Evolutionary conservation across 192 early-diverging fungal genomes (phyloP).

Genomic region (Backusella westeae): DNA sequence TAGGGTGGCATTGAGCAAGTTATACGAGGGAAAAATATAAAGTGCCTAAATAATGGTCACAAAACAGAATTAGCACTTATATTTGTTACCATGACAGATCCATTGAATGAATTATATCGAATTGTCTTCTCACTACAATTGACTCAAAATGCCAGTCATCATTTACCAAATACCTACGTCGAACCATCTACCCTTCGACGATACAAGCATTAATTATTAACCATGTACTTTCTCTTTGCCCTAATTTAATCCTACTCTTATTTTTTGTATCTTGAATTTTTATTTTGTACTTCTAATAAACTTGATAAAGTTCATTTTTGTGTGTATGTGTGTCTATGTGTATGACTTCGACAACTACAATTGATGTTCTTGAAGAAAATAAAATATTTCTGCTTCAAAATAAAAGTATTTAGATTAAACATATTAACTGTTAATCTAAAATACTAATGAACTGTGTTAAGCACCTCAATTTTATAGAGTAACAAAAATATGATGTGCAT

Average conservation of each 20-base stretch:
- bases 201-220: background rate
- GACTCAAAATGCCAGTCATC: background rate
- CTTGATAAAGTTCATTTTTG: background rate
- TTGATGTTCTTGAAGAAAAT: too few relatives aligned
- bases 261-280: background rate
- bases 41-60: slow-evolving; percentile 43
- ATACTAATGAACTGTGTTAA: too few relatives aligned
- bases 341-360: background rate
- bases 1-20: slow-evolving; percentile 54
- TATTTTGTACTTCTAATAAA: background rate
- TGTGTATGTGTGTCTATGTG: background rate
- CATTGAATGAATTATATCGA: slow-evolving; percentile 22
- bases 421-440: too few relatives aligned
- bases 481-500: background rate
- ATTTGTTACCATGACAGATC: slow-evolving; percentile 28
- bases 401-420: background rate
- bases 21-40: slow-evolving; percentile 56
- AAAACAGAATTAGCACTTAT: slow-evolving; percentile 24
- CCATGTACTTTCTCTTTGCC: background rate
- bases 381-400: background rate
- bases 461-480: background rate
- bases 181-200: slow-evolving; percentile 9
- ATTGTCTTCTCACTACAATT: slow-evolving; percentile 20
- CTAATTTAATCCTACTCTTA: background rate
- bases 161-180: slow-evolving; percentile 1